phyloP scores from a whole-genome alignment of 805 yeast species.

The Schwanniomyces polymorphus region DNA sequence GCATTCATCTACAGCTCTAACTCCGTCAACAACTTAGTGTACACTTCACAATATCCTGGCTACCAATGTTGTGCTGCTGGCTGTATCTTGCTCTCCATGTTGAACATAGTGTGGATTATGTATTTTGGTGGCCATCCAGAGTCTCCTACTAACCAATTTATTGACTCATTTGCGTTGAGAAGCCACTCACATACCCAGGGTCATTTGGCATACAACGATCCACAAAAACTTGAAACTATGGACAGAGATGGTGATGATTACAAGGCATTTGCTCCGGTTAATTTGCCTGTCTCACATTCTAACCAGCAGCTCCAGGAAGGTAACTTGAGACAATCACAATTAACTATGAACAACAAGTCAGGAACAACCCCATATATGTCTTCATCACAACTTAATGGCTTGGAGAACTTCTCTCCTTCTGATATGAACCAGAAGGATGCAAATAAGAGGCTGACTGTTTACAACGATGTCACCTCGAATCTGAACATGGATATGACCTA shows the following conservation, averaged over 20 bases:
- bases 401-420: slow-evolving; percentile 51
- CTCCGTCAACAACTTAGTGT: slow-evolving; percentile 77
- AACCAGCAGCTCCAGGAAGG: slow-evolving; percentile 25
- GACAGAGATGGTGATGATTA: slow-evolving; percentile 27
- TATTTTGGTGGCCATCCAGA: slow-evolving; percentile 90
- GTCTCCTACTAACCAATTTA: slow-evolving; percentile 80
- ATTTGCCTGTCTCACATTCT: slow-evolving; percentile 6
- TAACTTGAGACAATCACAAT: slow-evolving; percentile 36
- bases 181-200: slow-evolving; percentile 37
- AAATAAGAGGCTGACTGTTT: slow-evolving; percentile 22
- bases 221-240: slow-evolving; percentile 7
- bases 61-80: slow-evolving; percentile 92
- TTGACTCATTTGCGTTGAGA: slow-evolving; percentile 76
- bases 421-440: slow-evolving; percentile 30
- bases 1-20: slow-evolving; percentile 86
- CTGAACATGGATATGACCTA: slow-evolving; percentile 45
- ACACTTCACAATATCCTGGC: slow-evolving; percentile 55
- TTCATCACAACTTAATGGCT: slow-evolving; percentile 58
- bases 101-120: slow-evolving; percentile 81
- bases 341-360: slow-evolving; percentile 28
- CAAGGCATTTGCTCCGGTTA: slow-evolving; percentile 20
- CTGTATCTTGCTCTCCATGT: slow-evolving; percentile 75
- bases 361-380: slow-evolving; percentile 43
- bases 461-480: slow-evolving; percentile 17
- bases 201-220: slow-evolving; percentile 26